These are phyloP conservation scores for Erigeron philadelphicus DNA, from an alignment of 140 eudicot species.

Conservation along the genomic window DNA sequence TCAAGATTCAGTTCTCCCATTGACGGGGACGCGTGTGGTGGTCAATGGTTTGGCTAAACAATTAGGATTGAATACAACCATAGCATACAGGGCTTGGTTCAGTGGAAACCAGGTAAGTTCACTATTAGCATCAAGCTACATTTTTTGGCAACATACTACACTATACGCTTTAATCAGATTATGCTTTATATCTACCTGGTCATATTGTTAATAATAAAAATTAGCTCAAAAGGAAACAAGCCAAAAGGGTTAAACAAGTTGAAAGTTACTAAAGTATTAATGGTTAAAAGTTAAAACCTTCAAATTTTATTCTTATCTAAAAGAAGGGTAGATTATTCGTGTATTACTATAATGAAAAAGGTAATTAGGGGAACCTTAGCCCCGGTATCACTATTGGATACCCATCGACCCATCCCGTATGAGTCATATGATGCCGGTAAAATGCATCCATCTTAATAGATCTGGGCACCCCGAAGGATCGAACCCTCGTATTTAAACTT, in stretches of 20 bases:
- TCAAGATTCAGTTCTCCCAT: slow-evolving; percentile 83
- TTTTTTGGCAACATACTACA: not conserved
- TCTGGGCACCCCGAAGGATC: too few species aligned
- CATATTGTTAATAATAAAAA: not conserved
- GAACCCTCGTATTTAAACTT: too few species aligned
- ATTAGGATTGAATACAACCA: slow-evolving; percentile 51
- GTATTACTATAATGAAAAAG: not conserved
- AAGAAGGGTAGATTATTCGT: not conserved
- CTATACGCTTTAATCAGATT: not conserved
- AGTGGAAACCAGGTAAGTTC: slow-evolving; percentile 54
- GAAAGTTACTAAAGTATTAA: not conserved
- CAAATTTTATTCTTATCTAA: not conserved
- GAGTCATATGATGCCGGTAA: too few species aligned
- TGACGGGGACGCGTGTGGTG: slow-evolving; percentile 53
- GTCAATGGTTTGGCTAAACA: slow-evolving; percentile 50
- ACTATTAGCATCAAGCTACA: not conserved
- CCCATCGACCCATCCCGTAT: too few species aligned
- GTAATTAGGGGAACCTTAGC: too few species aligned
- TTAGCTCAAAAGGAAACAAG: not conserved
- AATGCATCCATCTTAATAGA: too few species aligned
- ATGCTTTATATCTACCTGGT: not conserved
- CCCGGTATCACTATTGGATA: too few species aligned
- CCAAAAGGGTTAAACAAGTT: not conserved
- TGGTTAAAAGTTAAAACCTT: not conserved
- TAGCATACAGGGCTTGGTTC: slow-evolving; percentile 60